Percentiles rank a stretch among this genome's conserved stretches.
Conservation (phyloP, 75 land plant genomes). For the Larix kaempferi region DNA sequence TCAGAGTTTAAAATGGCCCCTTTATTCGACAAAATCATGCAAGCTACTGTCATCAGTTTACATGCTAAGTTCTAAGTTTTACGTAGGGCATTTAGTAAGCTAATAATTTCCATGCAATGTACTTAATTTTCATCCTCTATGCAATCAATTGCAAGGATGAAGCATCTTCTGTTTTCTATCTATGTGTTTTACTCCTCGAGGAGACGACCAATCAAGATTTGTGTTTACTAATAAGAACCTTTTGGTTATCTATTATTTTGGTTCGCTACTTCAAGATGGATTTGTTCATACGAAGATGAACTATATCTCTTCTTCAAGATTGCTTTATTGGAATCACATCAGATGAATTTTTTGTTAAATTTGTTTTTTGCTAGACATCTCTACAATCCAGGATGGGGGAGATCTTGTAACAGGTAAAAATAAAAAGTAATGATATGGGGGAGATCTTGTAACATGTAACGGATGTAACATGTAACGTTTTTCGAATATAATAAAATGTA, state of each 20-base stretch:
- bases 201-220: not conserved
- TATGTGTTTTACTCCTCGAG: not conserved
- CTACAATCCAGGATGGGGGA: too few relatives aligned
- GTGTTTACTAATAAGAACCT: too few relatives aligned
- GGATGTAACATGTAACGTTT: too few relatives aligned
- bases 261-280: not conserved
- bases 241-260: too few relatives aligned
- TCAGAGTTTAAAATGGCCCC: slow-evolving; percentile 61
- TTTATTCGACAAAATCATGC: slow-evolving; percentile 26
- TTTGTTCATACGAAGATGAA: not conserved
- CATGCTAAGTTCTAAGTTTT: slow-evolving; percentile 14
- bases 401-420: too few relatives aligned
- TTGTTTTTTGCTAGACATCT: too few relatives aligned
- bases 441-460: too few relatives aligned
- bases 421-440: too few relatives aligned
- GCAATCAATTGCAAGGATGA: too few relatives aligned
- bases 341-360: not conserved
- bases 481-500: too few relatives aligned
- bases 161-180: too few relatives aligned
- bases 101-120: not conserved
- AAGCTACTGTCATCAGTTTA: not conserved
- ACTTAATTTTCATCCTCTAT: too few relatives aligned
- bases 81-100: not conserved
- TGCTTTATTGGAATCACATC: not conserved
- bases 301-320: not conserved